Evolutionary conservation across 176 grass and related monocot species (phyloP), one percentile per base, ranked within the genome.

Genomic region (Hsuehochloa calcarea): DNA sequence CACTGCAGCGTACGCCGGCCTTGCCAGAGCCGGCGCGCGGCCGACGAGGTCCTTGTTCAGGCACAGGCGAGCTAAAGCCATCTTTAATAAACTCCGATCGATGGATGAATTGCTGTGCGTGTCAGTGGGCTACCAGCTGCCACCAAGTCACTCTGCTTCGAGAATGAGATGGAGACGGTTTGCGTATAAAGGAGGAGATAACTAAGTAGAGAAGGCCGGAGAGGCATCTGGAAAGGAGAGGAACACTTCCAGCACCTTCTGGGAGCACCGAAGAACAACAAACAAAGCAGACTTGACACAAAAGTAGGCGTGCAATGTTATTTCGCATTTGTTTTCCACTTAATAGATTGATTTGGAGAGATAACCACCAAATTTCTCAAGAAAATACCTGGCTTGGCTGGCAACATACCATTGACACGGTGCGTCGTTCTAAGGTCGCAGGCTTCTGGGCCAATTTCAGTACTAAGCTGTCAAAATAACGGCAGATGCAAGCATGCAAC

Each of bases 31-130:
- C 44, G 31, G 12, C 3, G 72, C 62, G 5, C 55, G 81, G 38
- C 62, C n/a, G 34, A 60, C 29, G 46, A 92, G 67, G 50, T 25
- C 39, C 25, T 37, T 54, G 34, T 1, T 82, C 40, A 93, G 66
- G 50, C 85, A 82, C 16, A 81, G 39, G 52, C 76, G 81, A 90
- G 80, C 85, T 26, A 82, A 27, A 37, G 88, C 82, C 91, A 93
- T 90, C 63, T 25, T 6, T 1, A 47, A n/a, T 51, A 31, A 68
- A 38, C 78, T 68, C 19, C 26, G 29, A 8, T 41, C 34, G 5
- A 8, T 70, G 14, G 47, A 50, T 15, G 13, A 41, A 23, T 19
- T 13, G 20, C 14, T 2, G 13, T 34, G 50, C 1, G 22, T 10
- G 13, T 37, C 10, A 4, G 25, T 19, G 45, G 46, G 41, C 41